phyloP scores from a whole-genome alignment of 176 grass and related monocot species.

The Oryza punctata region DNA sequence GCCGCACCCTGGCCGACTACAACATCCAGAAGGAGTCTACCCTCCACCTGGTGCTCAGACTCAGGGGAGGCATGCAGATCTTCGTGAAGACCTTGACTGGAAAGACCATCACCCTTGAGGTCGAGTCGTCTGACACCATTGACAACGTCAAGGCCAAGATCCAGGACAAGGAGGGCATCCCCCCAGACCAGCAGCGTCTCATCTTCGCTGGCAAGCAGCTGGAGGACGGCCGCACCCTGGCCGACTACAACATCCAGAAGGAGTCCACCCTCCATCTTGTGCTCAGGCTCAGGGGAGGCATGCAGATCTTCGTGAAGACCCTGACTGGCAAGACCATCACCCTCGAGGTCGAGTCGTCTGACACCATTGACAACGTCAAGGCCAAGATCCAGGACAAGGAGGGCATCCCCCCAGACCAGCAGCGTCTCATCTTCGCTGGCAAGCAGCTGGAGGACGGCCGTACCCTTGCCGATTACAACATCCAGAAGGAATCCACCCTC shows the following conservation, averaged over 20 bases:
- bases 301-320: constrained; percentile 80
- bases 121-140: constrained; percentile 56
- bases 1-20: constrained; percentile 67
- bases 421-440: constrained; percentile 65
- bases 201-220: constrained; percentile 74
- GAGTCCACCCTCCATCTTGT: constrained; percentile 70
- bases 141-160: constrained; percentile 85
- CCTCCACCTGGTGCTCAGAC: constrained; percentile 59
- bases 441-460: constrained; percentile 69
- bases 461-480: constrained; percentile 56
- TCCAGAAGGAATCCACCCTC: constrained; percentile 67
- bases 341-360: constrained; percentile 39
- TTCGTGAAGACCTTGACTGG: constrained; percentile 80
- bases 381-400: constrained; percentile 79
- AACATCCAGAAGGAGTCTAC: constrained; percentile 83
- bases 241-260: constrained; percentile 82
- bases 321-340: constrained; percentile 79
- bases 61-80: constrained; percentile 66
- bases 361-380: constrained; percentile 70
- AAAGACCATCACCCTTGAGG: constrained; percentile 73
- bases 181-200: constrained; percentile 68
- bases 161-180: constrained; percentile 81
- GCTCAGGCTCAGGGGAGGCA: constrained; percentile 54
- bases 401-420: constrained; percentile 72
- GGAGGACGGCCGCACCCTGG: constrained; percentile 58